Evolutionary conservation across 2,329 filamentous ascomycete species (phyloP).

Genomic region (Teratosphaeria gauchensis): DNA sequence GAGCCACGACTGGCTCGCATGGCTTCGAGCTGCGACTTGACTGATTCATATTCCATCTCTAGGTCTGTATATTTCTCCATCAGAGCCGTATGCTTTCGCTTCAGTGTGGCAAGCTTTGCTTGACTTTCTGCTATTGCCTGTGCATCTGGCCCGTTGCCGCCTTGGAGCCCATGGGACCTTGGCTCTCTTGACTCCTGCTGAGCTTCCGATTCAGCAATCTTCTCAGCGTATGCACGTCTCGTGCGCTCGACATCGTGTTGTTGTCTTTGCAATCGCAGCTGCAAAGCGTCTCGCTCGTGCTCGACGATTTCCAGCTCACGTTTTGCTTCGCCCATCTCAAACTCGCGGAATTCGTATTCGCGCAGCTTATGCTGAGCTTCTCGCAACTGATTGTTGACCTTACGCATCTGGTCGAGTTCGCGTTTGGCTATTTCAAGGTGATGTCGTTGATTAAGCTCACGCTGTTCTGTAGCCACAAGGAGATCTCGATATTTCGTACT

Average conservation of each 20-base stretch:
- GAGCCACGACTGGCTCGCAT: conserved; percentile 9
- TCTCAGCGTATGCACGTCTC: conserved; percentile 38
- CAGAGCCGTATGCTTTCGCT: conserved; percentile 43
- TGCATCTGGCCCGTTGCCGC: background rate
- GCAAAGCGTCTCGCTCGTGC: conserved; percentile 49
- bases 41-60: conserved; percentile 23
- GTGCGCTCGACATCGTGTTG: conserved; percentile 42
- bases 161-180: background rate
- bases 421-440: conserved; percentile 54
- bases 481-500: conserved; percentile 52
- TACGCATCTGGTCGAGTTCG: conserved; percentile 50
- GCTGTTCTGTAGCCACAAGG: conserved; percentile 59
- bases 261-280: conserved; percentile 46
- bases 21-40: conserved; percentile 17
- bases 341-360: conserved; percentile 54
- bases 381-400: conserved; percentile 49
- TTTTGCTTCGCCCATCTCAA: conserved; percentile 48
- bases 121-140: conserved; percentile 39
- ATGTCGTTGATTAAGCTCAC: conserved; percentile 55
- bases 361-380: conserved; percentile 52
- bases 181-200: background rate
- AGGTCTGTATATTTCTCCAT: conserved; percentile 43
- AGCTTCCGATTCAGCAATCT: conserved; percentile 38
- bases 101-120: conserved; percentile 39
- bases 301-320: conserved; percentile 51